Evolutionary conservation across 2,329 filamentous ascomycete genomes (phyloP).

Genomic region (Xylariaceae sp.): DNA sequence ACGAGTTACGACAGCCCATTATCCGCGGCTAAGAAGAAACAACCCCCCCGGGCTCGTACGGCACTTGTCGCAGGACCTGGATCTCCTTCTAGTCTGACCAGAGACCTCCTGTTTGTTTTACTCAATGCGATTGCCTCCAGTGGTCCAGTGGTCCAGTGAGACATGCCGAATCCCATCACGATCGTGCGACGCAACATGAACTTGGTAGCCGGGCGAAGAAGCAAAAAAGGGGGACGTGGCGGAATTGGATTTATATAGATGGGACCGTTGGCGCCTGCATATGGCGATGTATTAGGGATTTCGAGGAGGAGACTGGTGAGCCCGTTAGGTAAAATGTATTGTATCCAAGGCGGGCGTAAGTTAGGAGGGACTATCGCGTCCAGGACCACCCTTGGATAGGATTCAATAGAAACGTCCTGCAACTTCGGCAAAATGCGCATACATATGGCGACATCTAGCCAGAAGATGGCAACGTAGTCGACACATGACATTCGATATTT

Average conservation of each 20-base stretch:
- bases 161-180: not conserved
- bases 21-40: not conserved
- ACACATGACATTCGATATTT: not conserved
- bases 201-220: not conserved
- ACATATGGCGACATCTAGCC: not conserved
- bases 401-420: not conserved
- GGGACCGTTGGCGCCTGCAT: not conserved
- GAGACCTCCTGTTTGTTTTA: not conserved
- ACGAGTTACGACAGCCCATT: not conserved
- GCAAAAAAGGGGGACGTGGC: not conserved
- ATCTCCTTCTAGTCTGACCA: not conserved
- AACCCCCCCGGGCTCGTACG: not conserved
- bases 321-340: not conserved
- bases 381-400: not conserved
- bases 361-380: not conserved
- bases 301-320: not conserved
- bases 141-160: not conserved
- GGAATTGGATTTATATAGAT: not conserved
- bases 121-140: not conserved
- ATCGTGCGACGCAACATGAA: not conserved
- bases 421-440: not conserved
- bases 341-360: not conserved
- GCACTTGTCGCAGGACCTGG: not conserved
- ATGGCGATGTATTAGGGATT: not conserved
- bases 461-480: conserved; percentile 1